These are phyloP conservation scores for Aspergillus sparsus DNA, from an alignment of 495 filamentous ascomycete species.

Conservation along the genomic window DNA sequence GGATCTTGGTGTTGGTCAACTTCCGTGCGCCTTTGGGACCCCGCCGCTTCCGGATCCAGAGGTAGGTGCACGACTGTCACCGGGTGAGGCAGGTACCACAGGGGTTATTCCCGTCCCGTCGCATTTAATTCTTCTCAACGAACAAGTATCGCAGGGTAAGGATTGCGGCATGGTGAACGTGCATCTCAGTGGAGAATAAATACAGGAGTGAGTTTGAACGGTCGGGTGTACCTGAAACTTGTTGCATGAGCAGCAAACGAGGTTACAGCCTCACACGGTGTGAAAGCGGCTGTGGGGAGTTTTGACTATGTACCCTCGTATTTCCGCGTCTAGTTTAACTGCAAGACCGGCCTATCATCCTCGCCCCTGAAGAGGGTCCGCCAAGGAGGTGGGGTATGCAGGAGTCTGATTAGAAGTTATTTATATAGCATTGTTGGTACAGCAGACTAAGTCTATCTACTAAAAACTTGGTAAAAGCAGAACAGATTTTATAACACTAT, in stretches of 20 bases:
- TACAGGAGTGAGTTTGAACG: background rate
- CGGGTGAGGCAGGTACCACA: slow-evolving; percentile 16
- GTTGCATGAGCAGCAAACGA: background rate
- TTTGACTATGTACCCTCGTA: too few species aligned
- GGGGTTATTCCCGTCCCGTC: slow-evolving; percentile 17
- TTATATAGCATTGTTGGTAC: too few species aligned
- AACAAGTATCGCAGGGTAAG: slow-evolving; percentile 16
- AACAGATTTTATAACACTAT: too few species aligned
- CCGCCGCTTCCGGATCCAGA: slow-evolving; percentile 18
- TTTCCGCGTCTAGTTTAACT: too few species aligned
- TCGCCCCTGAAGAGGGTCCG: too few species aligned
- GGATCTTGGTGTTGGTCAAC: slow-evolving; percentile 10
- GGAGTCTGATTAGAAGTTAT: too few species aligned
- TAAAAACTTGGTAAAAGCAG: too few species aligned
- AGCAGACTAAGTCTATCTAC: too few species aligned
- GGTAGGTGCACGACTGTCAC: slow-evolving; percentile 17
- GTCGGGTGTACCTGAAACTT: background rate
- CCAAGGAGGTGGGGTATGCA: too few species aligned
- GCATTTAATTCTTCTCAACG: slow-evolving; percentile 17
- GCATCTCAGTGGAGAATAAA: background rate
- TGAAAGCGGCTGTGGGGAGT: background rate
- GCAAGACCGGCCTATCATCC: too few species aligned
- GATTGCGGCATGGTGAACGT: slow-evolving; percentile 13
- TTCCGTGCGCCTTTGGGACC: slow-evolving; percentile 16
- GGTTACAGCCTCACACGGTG: background rate